Conservation (phyloP, 2,329 filamentous ascomycete species). For the Coniochaeta sp. region DNA sequence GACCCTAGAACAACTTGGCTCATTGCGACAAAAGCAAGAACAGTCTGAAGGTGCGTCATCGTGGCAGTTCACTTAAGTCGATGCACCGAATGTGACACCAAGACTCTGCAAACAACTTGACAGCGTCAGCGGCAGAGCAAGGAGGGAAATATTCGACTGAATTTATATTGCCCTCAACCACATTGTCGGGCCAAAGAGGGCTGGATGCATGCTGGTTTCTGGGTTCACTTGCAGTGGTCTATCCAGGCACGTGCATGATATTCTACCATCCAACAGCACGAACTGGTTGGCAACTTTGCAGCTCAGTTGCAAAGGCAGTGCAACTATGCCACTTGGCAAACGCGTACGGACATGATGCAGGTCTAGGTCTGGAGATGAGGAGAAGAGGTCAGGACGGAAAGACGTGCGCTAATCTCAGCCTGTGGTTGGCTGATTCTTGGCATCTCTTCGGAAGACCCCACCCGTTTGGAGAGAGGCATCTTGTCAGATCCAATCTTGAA, state of each 20-base stretch:
- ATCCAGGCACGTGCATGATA: background rate
- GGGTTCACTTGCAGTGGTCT: background rate
- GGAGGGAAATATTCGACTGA: background rate
- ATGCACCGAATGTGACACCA: background rate
- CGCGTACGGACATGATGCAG: background rate
- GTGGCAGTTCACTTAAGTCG: background rate
- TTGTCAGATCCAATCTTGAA: no score
- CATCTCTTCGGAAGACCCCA: background rate
- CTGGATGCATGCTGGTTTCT: background rate
- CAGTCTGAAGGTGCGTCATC: background rate
- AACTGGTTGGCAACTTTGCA: background rate
- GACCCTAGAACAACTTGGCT: background rate
- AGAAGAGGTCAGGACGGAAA: background rate
- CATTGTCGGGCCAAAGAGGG: slow-evolving; percentile 22
- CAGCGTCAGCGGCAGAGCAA: background rate
- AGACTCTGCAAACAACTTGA: background rate
- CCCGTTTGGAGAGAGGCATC: no score
- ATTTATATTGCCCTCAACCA: slow-evolving; percentile 28
- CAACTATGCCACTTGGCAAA: background rate
- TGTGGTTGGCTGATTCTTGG: background rate
- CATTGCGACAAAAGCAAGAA: background rate
- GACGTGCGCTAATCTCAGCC: background rate
- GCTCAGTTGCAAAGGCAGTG: background rate
- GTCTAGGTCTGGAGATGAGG: background rate
- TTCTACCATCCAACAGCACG: background rate